phyloP scores from a whole-genome alignment of 768 basidiomycete genomes.

The Brasilioporus rufonigricans region DNA sequence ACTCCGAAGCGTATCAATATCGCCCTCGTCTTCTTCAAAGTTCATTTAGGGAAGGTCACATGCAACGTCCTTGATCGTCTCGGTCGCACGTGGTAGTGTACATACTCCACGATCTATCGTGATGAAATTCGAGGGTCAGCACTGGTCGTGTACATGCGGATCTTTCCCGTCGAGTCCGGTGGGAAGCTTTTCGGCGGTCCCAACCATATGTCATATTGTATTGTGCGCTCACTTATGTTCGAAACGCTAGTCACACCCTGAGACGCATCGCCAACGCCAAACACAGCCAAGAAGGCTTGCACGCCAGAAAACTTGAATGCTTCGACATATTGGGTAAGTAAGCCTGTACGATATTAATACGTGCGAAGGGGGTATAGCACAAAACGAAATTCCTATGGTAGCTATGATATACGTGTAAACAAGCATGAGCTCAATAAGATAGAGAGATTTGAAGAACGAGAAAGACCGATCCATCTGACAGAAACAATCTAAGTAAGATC shows the following conservation, averaged over 20 bases:
- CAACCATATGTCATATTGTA: neutral
- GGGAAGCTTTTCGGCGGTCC: neutral
- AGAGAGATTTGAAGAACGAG: slow-evolving; percentile 2
- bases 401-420: slow-evolving; percentile 30
- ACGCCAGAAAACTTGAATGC: neutral
- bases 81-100: slow-evolving; percentile 1
- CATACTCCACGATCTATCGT: neutral
- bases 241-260: too few relatives aligned
- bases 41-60: slow-evolving; percentile 1
- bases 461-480: neutral
- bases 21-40: slow-evolving; percentile 9
- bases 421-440: slow-evolving; percentile 22
- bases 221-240: neutral
- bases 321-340: slow-evolving; percentile 6
- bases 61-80: neutral
- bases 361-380: slow-evolving; percentile 1
- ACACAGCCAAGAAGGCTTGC: neutral
- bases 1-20: slow-evolving; percentile 1
- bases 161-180: neutral
- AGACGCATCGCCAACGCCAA: neutral
- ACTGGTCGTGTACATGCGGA: neutral
- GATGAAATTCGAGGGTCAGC: neutral
- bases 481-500: slow-evolving; percentile 38
- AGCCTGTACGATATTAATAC: neutral
- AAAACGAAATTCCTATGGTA: slow-evolving; percentile 12